phyloP scores from a whole-genome alignment of 305 asterid species.

The Rubia peregrina region DNA sequence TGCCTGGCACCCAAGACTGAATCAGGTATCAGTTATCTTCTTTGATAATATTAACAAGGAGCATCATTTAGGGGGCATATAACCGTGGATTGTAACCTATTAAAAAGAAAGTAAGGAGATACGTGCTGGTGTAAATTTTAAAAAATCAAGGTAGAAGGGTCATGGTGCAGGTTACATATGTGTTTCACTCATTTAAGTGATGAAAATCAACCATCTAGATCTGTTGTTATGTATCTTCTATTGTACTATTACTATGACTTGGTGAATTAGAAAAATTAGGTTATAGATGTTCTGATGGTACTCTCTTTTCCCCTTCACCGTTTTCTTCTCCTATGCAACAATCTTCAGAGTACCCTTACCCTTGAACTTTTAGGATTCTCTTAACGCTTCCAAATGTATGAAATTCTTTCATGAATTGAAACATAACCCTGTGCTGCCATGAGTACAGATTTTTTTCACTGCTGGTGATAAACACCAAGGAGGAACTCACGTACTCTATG shows the following conservation, averaged over 20 bases:
- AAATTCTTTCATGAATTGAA: background rate
- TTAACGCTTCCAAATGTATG: background rate
- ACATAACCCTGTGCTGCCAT: slow-evolving; percentile 11
- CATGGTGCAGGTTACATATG: background rate
- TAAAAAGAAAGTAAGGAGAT: background rate
- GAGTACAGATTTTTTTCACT: slow-evolving; percentile 59
- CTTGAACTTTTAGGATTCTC: background rate
- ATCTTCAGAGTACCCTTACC: background rate
- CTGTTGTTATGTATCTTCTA: background rate
- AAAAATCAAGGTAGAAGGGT: background rate
- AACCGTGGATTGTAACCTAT: background rate
- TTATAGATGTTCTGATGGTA: background rate
- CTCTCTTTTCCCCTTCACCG: background rate
- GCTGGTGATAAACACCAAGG: slow-evolving; percentile 81
- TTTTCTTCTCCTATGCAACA: background rate
- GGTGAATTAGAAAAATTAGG: background rate
- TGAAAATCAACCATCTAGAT: background rate
- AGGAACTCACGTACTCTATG: slow-evolving; percentile 83
- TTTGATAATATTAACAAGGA: background rate
- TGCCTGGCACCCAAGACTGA: slow-evolving; percentile 85
- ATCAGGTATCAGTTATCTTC: slow-evolving; percentile 50
- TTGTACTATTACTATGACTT: background rate
- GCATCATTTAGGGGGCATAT: background rate
- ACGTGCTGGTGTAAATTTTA: background rate
- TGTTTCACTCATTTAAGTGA: background rate